Evolutionary conservation across 148 eudicot genomes (phyloP).

Genomic region (Linanthus parryae): DNA sequence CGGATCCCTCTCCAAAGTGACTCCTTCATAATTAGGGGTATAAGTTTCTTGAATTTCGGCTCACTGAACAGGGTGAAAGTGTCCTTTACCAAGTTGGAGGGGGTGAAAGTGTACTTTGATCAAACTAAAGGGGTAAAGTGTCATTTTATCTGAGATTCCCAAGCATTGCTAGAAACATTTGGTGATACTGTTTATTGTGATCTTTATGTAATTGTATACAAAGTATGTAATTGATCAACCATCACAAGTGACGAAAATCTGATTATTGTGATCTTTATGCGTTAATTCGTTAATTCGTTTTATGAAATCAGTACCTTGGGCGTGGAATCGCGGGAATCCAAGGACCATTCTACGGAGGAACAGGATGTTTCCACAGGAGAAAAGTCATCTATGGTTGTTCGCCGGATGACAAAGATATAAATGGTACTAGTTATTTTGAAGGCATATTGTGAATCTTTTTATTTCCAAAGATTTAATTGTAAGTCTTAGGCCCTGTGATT

Average conservation of each 20-base stretch:
- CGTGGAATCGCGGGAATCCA: conserved; percentile 21
- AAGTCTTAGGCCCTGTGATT: too few species aligned
- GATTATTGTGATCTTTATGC: not conserved
- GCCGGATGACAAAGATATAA: conserved; percentile 10
- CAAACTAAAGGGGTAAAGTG: too few species aligned
- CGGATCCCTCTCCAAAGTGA: too few species aligned
- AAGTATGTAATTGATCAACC: conserved; percentile 7
- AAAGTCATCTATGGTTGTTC: conserved; percentile 31
- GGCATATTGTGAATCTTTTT: too few species aligned
- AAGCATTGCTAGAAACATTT: too few species aligned
- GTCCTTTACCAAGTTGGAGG: too few species aligned
- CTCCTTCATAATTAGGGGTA: too few species aligned
- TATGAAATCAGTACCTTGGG: conserved; percentile 11
- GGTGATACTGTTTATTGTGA: conserved; percentile 34
- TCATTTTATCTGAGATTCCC: too few species aligned
- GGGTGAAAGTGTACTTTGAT: conserved; percentile 38
- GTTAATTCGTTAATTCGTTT: not conserved
- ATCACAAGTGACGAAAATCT: not conserved
- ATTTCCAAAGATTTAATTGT: too few species aligned
- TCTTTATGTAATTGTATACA: conserved; percentile 6
- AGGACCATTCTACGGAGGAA: conserved; percentile 27
- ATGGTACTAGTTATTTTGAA: too few species aligned
- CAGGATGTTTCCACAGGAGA: conserved; percentile 31
- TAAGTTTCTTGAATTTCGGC: too few species aligned
- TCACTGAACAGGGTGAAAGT: too few species aligned